phyloP scores from a whole-genome alignment of 2,329 filamentous ascomycete species.

The Mycosphaerelloides madeirae region DNA sequence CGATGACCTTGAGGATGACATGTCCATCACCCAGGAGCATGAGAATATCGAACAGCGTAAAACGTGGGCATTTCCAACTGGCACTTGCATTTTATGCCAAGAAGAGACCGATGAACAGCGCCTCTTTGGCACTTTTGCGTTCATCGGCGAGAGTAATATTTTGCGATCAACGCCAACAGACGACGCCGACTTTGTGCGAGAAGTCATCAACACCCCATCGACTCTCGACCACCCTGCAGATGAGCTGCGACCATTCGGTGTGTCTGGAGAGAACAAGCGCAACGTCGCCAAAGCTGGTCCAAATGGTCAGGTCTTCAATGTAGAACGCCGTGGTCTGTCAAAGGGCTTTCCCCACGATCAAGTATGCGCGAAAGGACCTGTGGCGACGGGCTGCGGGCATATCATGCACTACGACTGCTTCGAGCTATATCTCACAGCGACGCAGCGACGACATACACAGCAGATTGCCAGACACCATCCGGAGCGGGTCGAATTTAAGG shows the following conservation, averaged over 20 bases:
- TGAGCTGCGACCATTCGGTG: constrained; percentile 77
- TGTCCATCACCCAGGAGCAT: constrained; percentile 54
- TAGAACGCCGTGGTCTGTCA: constrained; percentile 76
- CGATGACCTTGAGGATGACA: constrained; percentile 64
- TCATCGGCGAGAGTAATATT: constrained; percentile 80
- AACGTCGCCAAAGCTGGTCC: constrained; percentile 71
- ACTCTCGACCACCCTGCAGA: constrained; percentile 85
- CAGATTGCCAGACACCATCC: constrained; percentile 95
- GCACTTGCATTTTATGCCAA: constrained; percentile 93
- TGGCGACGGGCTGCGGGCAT: constrained; percentile 89
- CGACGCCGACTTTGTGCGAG: constrained; percentile 77
- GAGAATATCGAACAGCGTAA: constrained; percentile 59
- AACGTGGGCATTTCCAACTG: constrained; percentile 83
- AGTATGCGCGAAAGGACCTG: constrained; percentile 60
- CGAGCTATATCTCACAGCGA: constrained; percentile 82
- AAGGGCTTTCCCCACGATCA: constrained; percentile 76
- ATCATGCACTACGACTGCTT: constrained; percentile 99
- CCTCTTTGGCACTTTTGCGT: constrained; percentile 88
- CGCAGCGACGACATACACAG: constrained; percentile 74
- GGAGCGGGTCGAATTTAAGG: constrained; percentile 70
- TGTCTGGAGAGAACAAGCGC: constrained; percentile 79
- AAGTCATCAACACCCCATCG: constrained; percentile 70
- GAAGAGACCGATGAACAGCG: constrained; percentile 88
- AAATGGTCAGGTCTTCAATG: constrained; percentile 64
- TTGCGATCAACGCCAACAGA: constrained; percentile 79